Evolutionary conservation across 257 asterid species (phyloP).

Genomic region (Verbena officinalis): DNA sequence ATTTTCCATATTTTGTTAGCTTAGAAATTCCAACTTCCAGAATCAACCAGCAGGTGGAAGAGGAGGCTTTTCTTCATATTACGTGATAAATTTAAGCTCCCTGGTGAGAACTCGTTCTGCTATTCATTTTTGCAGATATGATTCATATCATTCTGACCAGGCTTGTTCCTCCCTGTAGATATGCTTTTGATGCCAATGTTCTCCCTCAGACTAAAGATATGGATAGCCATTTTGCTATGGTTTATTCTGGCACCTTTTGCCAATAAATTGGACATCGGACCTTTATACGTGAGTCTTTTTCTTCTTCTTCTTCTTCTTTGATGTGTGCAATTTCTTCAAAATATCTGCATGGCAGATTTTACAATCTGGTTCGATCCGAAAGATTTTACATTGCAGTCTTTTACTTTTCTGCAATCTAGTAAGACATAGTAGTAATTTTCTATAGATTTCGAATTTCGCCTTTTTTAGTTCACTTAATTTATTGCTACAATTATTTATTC

Average conservation of each 20-base stretch:
- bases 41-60: slow-evolving; percentile 79
- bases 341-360: background rate
- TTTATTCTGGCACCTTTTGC: slow-evolving; percentile 81
- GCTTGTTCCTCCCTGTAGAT: slow-evolving; percentile 48
- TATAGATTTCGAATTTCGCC: slow-evolving; percentile 10
- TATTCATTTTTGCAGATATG: background rate
- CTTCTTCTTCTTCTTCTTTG: too few relatives aligned
- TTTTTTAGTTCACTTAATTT: slow-evolving; percentile 20
- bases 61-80: slow-evolving; percentile 62
- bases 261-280: slow-evolving; percentile 67
- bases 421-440: slow-evolving; percentile 6
- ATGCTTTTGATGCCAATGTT: slow-evolving; percentile 81
- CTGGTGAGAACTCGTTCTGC: slow-evolving; percentile 57
- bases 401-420: slow-evolving; percentile 3
- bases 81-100: slow-evolving; percentile 73
- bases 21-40: slow-evolving; percentile 76
- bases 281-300: slow-evolving; percentile 74
- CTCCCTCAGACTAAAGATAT: slow-evolving; percentile 67
- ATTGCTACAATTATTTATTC: slow-evolving; percentile 28
- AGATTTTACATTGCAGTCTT: background rate
- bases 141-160: slow-evolving; percentile 30
- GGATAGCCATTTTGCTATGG: slow-evolving; percentile 73
- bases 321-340: slow-evolving; percentile 19
- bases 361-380: background rate
- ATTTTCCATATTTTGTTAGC: slow-evolving; percentile 25